A percentile compares a stretch with the other conserved stretches of the same genome.
Conservation (phyloP, 2,329 filamentous ascomycete genomes). For the Colletotrichum cordylinicola region DNA sequence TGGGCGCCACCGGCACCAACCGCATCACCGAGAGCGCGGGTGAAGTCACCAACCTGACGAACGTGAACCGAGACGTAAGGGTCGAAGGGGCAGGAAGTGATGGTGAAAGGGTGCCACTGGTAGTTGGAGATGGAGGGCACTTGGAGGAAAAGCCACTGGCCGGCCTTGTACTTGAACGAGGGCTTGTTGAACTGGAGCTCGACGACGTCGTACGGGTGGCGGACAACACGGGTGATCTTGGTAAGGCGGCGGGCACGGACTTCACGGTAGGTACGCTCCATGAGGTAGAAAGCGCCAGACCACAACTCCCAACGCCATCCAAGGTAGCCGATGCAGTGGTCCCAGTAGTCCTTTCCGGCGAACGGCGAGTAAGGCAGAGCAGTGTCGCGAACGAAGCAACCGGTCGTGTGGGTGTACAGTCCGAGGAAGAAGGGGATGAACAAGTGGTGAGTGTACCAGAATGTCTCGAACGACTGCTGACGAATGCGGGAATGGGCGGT, state of each 20-base stretch:
- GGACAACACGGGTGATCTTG: slow-evolving; percentile 90
- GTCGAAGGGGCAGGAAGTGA: slow-evolving; percentile 96
- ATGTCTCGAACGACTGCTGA: slow-evolving; percentile 96
- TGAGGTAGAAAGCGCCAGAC: slow-evolving; percentile 83
- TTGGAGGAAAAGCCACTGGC: slow-evolving; percentile 97
- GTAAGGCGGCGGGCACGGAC: slow-evolving; percentile 83
- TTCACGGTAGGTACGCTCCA: slow-evolving; percentile 91
- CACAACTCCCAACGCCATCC: slow-evolving; percentile 97
- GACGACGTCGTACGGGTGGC: slow-evolving; percentile 95
- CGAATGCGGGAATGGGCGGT: slow-evolving; percentile 92
- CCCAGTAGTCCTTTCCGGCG: slow-evolving; percentile 82
- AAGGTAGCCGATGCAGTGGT: slow-evolving; percentile 91
- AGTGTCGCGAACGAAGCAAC: slow-evolving; percentile 94
- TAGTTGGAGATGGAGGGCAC: slow-evolving; percentile 85
- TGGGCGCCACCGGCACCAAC: slow-evolving; percentile 91
- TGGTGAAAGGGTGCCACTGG: slow-evolving; percentile 99
- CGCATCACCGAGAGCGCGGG: slow-evolving; percentile 88
- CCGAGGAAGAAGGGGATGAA: slow-evolving; percentile 94
- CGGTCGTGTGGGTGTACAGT: slow-evolving; percentile 94
- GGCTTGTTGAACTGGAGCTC: slow-evolving; percentile 98
- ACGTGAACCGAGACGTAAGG: slow-evolving; percentile 94
- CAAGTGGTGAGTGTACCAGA: slow-evolving; percentile 99
- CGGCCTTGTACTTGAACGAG: slow-evolving; percentile 96
- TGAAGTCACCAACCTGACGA: slow-evolving; percentile 96
- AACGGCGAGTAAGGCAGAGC: slow-evolving; percentile 79